Base-by-base conservation (phyloP, 352 stramenopile species). In the Globisporangium mamillatum region DNA sequence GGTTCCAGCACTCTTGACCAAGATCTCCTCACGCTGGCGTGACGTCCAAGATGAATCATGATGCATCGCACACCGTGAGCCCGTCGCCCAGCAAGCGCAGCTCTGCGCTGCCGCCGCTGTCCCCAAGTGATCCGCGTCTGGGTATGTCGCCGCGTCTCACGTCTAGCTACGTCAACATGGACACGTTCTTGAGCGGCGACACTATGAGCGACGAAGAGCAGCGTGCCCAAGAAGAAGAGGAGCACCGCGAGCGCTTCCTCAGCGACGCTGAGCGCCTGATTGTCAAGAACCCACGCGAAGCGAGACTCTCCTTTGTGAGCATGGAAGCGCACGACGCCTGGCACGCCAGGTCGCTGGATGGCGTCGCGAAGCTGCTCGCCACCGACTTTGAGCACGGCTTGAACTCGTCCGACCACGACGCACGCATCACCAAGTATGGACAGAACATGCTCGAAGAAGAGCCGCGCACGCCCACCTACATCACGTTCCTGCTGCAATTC, bases 181-280 rank as follows among this genome's bases (percentile, higher is more conserved):
- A 55, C 24, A n/a, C 60, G 44, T 18, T 59, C 20, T 9, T 54
- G 46, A n/a, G 8, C 16, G 27, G n/a, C 38, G 41, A 54, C 41
- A 24, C 24, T 14, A 20, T 29, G 44, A 48, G 10, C 22, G 44
- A 65, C 14, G n/a, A 55, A 7, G 14, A 38, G 22, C 76, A 41
- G 22, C 52, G 52, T 22, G 8, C 20, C 24, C 52, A 58, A 24
- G 36, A 66, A 41, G 53, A 69, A 41, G 9, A 68, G 20, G 66
- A 75, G 52, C 84, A 88, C 63, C 80, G 80, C 10, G 69, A 70
- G 14, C 84, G 84, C 0, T 89, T 89, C 71, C 72, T 92, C 52
- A 90, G 73, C n/a, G 81, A 90, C 59, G 66, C 68, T 4, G 81
- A 92, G 66, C 75, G 80, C 18, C 63, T 88, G 18, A 61, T 90